phyloP scores from a whole-genome alignment of 352 stramenopile genomes.

The Globisporangium yorkense region DNA sequence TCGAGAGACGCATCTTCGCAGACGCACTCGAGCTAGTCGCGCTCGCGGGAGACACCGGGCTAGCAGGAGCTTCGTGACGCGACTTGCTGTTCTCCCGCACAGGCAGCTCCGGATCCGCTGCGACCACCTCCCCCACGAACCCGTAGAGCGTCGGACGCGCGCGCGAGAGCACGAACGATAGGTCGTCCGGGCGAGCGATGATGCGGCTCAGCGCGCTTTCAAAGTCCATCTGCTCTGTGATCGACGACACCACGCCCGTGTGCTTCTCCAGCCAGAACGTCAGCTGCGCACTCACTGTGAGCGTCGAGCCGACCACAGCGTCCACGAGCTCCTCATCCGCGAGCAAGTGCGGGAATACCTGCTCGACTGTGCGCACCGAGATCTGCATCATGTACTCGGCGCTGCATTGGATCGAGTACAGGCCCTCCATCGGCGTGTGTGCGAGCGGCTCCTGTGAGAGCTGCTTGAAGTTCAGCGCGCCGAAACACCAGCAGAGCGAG shows the following conservation, averaged over 20 bases:
- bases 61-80: not conserved
- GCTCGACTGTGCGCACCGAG: conserved; percentile 9
- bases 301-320: conserved; percentile 8
- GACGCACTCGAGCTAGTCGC: not conserved
- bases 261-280: conserved; percentile 18
- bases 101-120: not conserved
- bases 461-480: conserved; percentile 5
- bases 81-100: not conserved
- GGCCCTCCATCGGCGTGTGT: conserved; percentile 5
- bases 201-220: conserved; percentile 18
- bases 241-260: conserved; percentile 8
- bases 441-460: not conserved
- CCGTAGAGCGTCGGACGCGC: conserved; percentile 7
- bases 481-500: conserved; percentile 15
- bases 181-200: conserved; percentile 14
- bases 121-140: conserved; percentile 1
- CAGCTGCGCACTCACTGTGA: conserved; percentile 9
- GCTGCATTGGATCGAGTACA: conserved; percentile 4
- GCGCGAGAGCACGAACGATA: conserved; percentile 17
- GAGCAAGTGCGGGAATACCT: conserved; percentile 9
- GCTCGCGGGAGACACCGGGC: not conserved
- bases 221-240: conserved; percentile 28
- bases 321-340: not conserved
- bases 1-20: conserved; percentile 9
- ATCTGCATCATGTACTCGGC: conserved; percentile 13